phyloP scores from a whole-genome alignment of 1,284 basidiomycete species.

The Cystobasidiaceae sp. region DNA sequence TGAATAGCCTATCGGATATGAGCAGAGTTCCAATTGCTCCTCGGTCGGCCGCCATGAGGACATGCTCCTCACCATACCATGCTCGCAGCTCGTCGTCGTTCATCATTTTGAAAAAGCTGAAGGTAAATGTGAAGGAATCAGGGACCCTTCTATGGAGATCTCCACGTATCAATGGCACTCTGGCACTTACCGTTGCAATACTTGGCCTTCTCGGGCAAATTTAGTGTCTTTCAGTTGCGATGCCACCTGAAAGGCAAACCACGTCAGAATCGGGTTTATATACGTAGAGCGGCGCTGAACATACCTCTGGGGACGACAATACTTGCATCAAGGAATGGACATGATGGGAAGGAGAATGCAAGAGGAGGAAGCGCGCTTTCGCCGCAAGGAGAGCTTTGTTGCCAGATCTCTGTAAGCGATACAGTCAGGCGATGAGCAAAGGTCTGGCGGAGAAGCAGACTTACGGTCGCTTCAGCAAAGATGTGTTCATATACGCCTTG shows the following conservation, averaged over 20 bases:
- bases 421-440: too few relatives aligned
- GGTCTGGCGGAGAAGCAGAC: slow-evolving; percentile 10
- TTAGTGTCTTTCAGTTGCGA: slow-evolving; percentile 90
- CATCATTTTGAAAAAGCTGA: slow-evolving; percentile 93
- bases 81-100: slow-evolving; percentile 89
- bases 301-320: slow-evolving; percentile 83
- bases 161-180: too few relatives aligned
- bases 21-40: slow-evolving; percentile 91
- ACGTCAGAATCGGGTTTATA: background rate
- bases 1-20: slow-evolving; percentile 91
- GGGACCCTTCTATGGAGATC: too few relatives aligned
- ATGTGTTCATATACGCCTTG: slow-evolving; percentile 85
- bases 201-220: slow-evolving; percentile 88
- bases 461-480: slow-evolving; percentile 65
- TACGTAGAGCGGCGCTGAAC: slow-evolving; percentile 37
- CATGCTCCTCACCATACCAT: slow-evolving; percentile 97
- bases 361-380: slow-evolving; percentile 78
- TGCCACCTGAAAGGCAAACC: slow-evolving; percentile 52
- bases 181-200: slow-evolving; percentile 78
- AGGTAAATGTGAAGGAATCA: too few relatives aligned
- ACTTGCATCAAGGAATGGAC: slow-evolving; percentile 95
- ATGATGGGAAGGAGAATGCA: slow-evolving; percentile 88
- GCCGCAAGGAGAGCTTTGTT: slow-evolving; percentile 77
- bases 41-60: slow-evolving; percentile 80
- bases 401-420: slow-evolving; percentile 53